phyloP scores from a whole-genome alignment of 257 asterid species.

The Lantana camara region DNA sequence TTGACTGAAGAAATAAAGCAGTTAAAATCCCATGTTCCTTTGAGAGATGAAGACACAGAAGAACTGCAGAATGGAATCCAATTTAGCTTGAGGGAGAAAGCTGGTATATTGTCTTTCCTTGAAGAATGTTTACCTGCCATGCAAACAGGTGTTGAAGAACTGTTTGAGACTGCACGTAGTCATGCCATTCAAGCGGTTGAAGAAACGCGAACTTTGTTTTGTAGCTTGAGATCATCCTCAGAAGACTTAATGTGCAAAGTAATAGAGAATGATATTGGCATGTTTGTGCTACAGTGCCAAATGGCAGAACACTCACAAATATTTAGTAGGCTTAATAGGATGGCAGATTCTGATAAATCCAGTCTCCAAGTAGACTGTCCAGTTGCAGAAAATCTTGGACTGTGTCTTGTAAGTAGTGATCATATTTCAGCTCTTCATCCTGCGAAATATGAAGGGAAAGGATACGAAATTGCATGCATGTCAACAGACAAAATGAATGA shows the following conservation, averaged over 20 bases:
- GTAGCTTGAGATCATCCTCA: constrained; percentile 50
- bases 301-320: constrained; percentile 37
- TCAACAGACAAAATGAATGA: constrained; percentile 36
- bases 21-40: constrained; percentile 40
- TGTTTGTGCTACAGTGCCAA: constrained; percentile 52
- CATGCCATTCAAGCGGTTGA: constrained; percentile 53
- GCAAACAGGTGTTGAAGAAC: constrained; percentile 51
- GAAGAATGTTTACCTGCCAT: constrained; percentile 56
- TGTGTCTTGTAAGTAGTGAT: constrained; percentile 22
- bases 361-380: constrained; percentile 32
- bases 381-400: constrained; percentile 27
- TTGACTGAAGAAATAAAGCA: constrained; percentile 53
- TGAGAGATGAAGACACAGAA: constrained; percentile 42
- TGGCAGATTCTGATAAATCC: constrained; percentile 28
- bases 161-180: constrained; percentile 39
- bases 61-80: constrained; percentile 40
- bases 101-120: constrained; percentile 41
- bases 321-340: constrained; percentile 29
- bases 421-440: constrained; percentile 26
- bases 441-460: constrained; percentile 28
- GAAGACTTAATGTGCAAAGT: constrained; percentile 50
- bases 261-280: constrained; percentile 46
- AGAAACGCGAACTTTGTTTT: constrained; percentile 42
- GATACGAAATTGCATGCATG: constrained; percentile 26
- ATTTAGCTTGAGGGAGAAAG: constrained; percentile 41